Evolutionary conservation across 495 filamentous ascomycete species (phyloP), one percentile per base, ranked within the genome.

Genomic region (Letharia lupina): DNA sequence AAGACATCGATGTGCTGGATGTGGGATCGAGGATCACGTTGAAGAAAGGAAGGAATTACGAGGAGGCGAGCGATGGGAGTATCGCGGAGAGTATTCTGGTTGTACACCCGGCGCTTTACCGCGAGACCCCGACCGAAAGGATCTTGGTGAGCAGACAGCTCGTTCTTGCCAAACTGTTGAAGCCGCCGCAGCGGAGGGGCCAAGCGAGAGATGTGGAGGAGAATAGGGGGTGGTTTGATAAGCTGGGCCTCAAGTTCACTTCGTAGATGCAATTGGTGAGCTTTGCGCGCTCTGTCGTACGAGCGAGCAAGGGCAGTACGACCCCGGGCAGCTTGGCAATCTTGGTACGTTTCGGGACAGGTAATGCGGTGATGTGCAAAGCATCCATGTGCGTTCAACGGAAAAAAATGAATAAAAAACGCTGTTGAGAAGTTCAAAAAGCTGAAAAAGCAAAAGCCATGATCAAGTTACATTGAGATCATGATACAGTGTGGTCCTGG

Each of bases 141-240:
- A 63, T 54, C 45, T 12, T 63, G n/a, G 13, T 63, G 45, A 54
- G 61, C 15, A 52, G 41, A n/a, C 44, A 63, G 61, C 6, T 63
- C 9, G 44, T 52, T 28, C 35, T 54, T 35, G 44, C 47, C 7
- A 35, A 63, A 6, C 41, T 63, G 39, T 23, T 4, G 0, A 63
- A 63, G 37, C 41, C 61, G 35, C 18, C 50, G 16, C 42, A 41
- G 50, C 33, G 61, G 7, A 35, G 45, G 35, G 61, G 41, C 37
- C 47, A 40, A 39, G 11, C 45, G 23, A 63, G 42, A 50, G 61
- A 63, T 20, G 47, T 54, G 35, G 61, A 63, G 20, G 39, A 31
- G 18, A 63, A 47, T 39, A 3, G 33, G 31, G 33, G 10, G 8
- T 39, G 8, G 31, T 5, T 63, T 52, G 16, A 18, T 40, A 18